phyloP scores from a whole-genome alignment of 2,329 filamentous ascomycete species.

The Pyrenochaeta sp. region DNA sequence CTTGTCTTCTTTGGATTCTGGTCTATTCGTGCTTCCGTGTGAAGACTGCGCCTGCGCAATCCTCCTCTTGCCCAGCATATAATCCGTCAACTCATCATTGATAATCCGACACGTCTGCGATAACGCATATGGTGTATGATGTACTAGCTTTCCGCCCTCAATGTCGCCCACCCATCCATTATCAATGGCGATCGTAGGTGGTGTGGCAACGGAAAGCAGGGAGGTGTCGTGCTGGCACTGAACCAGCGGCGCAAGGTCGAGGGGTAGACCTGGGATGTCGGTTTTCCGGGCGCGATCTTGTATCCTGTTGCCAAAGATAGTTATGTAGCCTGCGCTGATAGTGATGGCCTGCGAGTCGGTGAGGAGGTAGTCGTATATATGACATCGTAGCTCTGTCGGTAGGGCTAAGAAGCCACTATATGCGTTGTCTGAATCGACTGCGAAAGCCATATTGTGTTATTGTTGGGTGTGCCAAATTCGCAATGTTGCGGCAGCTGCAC shows the following conservation, averaged over 20 bases:
- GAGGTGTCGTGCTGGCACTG: conserved; percentile 41
- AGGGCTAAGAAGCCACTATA: conserved; percentile 34
- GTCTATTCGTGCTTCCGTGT: not conserved
- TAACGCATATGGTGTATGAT: conserved; percentile 36
- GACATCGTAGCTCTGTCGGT: conserved; percentile 53
- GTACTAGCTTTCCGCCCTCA: conserved; percentile 20
- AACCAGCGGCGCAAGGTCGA: conserved; percentile 45
- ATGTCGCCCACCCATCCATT: conserved; percentile 9
- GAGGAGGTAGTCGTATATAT: conserved; percentile 53
- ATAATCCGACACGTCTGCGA: conserved; percentile 44
- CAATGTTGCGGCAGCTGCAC: not conserved
- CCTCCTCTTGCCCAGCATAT: conserved; percentile 31
- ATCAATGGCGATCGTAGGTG: conserved; percentile 32
- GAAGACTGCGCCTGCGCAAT: conserved; percentile 21
- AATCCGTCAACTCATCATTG: conserved; percentile 46
- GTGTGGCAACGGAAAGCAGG: conserved; percentile 42
- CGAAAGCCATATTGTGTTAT: conserved; percentile 5
- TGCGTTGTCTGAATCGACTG: not conserved
- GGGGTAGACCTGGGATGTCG: conserved; percentile 49
- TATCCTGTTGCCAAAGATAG: conserved; percentile 39
- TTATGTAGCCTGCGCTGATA: conserved; percentile 49
- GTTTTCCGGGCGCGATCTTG: conserved; percentile 31
- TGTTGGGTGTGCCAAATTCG: not conserved
- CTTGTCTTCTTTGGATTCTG: conserved; percentile 15
- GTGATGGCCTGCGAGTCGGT: conserved; percentile 48